These are phyloP conservation scores for Nannizziopsis barbatae DNA, from an alignment of 2,329 filamentous ascomycete species.

Conservation along the genomic window DNA sequence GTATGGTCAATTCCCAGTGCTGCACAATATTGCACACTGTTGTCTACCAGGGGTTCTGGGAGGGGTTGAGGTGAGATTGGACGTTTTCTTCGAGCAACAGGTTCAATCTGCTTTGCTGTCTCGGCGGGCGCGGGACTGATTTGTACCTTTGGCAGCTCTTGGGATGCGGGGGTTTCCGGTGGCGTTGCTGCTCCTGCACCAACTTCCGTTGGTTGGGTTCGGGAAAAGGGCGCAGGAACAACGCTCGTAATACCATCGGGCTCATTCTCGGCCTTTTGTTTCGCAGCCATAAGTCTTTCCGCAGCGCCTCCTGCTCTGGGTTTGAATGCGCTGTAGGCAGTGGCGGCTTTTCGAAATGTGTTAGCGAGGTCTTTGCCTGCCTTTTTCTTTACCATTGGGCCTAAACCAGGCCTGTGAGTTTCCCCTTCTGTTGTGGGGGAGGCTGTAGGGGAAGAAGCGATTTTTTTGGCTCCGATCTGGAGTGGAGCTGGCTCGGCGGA, in stretches of 20 bases:
- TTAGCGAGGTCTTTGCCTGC: slow-evolving; percentile 63
- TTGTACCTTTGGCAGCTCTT: slow-evolving; percentile 28
- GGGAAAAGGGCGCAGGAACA: slow-evolving; percentile 59
- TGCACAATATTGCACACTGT: slow-evolving; percentile 67
- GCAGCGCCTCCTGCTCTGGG: slow-evolving; percentile 78
- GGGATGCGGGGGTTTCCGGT: neutral
- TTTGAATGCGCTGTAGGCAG: slow-evolving; percentile 63
- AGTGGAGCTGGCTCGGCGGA: slow-evolving; percentile 8
- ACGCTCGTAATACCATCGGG: slow-evolving; percentile 85
- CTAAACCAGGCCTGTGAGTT: slow-evolving; percentile 60
- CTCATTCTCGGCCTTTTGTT: slow-evolving; percentile 50
- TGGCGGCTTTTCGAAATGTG: slow-evolving; percentile 69
- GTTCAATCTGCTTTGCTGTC: slow-evolving; percentile 18
- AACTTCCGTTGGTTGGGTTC: slow-evolving; percentile 33
- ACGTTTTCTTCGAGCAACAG: slow-evolving; percentile 9
- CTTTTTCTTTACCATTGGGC: slow-evolving; percentile 82
- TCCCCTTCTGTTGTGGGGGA: slow-evolving; percentile 31
- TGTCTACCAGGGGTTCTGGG: slow-evolving; percentile 45
- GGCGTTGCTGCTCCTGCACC: slow-evolving; percentile 22
- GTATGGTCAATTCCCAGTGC: slow-evolving; percentile 65
- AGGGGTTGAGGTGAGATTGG: neutral
- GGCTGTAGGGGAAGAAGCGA: neutral
- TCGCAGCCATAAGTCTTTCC: slow-evolving; percentile 58
- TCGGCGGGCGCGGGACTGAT: slow-evolving; percentile 28
- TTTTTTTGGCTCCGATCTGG: slow-evolving; percentile 6